phyloP scores from a whole-genome alignment of 2,329 filamentous ascomycete genomes.

The Phialemoniopsis sp. region DNA sequence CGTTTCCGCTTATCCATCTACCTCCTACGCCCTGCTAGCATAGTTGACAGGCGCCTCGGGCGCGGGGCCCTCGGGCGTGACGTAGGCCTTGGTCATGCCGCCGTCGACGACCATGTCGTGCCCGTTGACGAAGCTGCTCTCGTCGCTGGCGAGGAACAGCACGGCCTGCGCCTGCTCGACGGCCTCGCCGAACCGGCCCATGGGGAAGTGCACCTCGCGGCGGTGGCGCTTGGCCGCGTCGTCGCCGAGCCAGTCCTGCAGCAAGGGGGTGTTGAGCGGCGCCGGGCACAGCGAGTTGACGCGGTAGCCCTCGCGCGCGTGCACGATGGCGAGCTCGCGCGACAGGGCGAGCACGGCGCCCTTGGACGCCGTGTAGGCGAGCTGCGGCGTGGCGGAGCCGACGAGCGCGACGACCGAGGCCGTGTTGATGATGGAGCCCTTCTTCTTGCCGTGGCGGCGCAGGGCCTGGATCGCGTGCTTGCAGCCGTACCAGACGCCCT shows the following conservation, averaged over 20 bases:
- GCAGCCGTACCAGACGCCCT: constrained; percentile 95
- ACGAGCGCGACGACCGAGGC: constrained; percentile 85
- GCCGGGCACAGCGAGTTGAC: constrained; percentile 92
- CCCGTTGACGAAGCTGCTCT: constrained; percentile 86
- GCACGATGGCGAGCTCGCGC: constrained; percentile 84
- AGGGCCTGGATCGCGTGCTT: constrained; percentile 86
- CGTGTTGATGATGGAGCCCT: constrained; percentile 85
- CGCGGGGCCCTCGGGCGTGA: constrained; percentile 60
- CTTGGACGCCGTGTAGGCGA: constrained; percentile 92
- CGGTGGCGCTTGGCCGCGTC: constrained; percentile 76
- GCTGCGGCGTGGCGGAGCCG: constrained; percentile 80
- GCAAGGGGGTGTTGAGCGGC: constrained; percentile 83
- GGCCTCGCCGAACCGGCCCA: constrained; percentile 86
- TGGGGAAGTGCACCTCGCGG: constrained; percentile 86
- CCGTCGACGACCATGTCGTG: constrained; percentile 94
- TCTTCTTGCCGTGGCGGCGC: constrained; percentile 73
- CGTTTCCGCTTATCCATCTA: no score
- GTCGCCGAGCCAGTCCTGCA: constrained; percentile 92
- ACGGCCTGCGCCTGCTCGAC: constrained; percentile 90
- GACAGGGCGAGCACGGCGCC: constrained; percentile 89
- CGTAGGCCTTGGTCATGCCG: constrained; percentile 91
- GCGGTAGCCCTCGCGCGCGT: constrained; percentile 81
- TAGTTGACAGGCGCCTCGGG: constrained; percentile 54
- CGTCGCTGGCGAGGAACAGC: constrained; percentile 81
- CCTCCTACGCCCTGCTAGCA: constrained; percentile 36